Conservation (phyloP, 768 basidiomycete species). For the Pisolithus microcarpus region DNA sequence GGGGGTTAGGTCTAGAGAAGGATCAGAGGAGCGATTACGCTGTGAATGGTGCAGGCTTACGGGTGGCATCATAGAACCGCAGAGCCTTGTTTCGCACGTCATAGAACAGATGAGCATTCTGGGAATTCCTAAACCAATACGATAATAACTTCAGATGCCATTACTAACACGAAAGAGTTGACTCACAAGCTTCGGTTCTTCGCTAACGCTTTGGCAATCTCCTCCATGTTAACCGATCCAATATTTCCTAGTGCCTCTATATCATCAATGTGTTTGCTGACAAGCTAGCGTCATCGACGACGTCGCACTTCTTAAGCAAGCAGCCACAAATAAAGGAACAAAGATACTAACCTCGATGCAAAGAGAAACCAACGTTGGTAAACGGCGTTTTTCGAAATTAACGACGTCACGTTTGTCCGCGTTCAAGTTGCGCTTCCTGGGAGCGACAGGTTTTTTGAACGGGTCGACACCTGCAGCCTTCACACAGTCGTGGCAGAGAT, state of each 20-base stretch:
- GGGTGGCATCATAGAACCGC: slow-evolving; percentile 82
- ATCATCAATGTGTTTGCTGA: slow-evolving; percentile 81
- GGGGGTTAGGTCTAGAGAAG: slow-evolving; percentile 59
- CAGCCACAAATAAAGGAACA: not conserved
- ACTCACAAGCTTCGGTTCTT: slow-evolving; percentile 78
- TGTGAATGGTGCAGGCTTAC: slow-evolving; percentile 36
- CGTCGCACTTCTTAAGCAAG: not conserved
- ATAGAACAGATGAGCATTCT: slow-evolving; percentile 84
- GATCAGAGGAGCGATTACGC: slow-evolving; percentile 1
- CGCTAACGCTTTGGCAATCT: slow-evolving; percentile 74
- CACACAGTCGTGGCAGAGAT: slow-evolving; percentile 78
- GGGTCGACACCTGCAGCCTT: slow-evolving; percentile 74
- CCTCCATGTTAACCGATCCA: slow-evolving; percentile 75
- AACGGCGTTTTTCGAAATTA: slow-evolving; percentile 60
- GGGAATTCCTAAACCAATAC: slow-evolving; percentile 46
- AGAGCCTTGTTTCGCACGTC: slow-evolving; percentile 59
- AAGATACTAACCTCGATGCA: slow-evolving; percentile 61
- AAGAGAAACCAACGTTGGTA: slow-evolving; percentile 65
- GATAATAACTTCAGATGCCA: not conserved
- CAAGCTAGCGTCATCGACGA: slow-evolving; percentile 41
- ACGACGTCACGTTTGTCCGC: slow-evolving; percentile 63
- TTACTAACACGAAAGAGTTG: not conserved
- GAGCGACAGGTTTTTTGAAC: slow-evolving; percentile 69
- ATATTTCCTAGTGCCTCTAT: slow-evolving; percentile 87
- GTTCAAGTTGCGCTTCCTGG: slow-evolving; percentile 55